These are phyloP conservation scores for Pseudofabraea citricarpa DNA, from an alignment of 2,329 filamentous ascomycete genomes.

Conservation along the genomic window DNA sequence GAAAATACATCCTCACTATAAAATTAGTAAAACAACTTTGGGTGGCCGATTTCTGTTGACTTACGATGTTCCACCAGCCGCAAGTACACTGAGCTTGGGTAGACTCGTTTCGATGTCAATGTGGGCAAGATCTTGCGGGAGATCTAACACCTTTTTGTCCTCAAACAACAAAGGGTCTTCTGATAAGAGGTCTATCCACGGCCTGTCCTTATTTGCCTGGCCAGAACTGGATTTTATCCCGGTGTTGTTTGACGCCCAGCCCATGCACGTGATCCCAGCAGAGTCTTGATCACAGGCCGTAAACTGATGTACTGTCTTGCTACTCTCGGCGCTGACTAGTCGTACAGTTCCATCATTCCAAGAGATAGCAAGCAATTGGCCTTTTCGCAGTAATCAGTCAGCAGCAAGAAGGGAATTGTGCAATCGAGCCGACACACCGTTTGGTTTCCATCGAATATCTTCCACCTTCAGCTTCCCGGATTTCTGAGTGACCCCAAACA, in stretches of 20 bases:
- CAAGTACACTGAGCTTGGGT: conserved; percentile 70
- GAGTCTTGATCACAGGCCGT: conserved; percentile 23
- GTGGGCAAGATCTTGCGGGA: conserved; percentile 69
- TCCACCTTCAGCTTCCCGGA: conserved; percentile 31
- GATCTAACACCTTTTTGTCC: conserved; percentile 34
- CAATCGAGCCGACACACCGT: too few species aligned
- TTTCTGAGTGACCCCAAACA: conserved; percentile 44
- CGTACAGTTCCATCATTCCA: conserved; percentile 79
- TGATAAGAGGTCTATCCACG: conserved; percentile 17
- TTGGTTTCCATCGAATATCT: conserved; percentile 30
- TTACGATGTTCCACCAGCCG: conserved; percentile 60
- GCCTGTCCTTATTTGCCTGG: conserved; percentile 9
- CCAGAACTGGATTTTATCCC: conserved; percentile 12
- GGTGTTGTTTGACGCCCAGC: conserved; percentile 29
- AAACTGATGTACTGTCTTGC: conserved; percentile 74
- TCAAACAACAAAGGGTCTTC: conserved; percentile 8
- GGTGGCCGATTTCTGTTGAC: too few species aligned
- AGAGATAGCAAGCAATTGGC: conserved; percentile 73
- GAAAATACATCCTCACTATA: conserved; percentile 29
- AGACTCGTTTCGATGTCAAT: conserved; percentile 72
- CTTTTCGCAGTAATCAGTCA: conserved; percentile 31
- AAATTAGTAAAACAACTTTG: too few species aligned
- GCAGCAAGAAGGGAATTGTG: too few species aligned
- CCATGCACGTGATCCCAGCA: conserved; percentile 39
- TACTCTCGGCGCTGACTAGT: conserved; percentile 73